phyloP scores from a whole-genome alignment of 169 alveolate species.

The Plasmodium inui region DNA sequence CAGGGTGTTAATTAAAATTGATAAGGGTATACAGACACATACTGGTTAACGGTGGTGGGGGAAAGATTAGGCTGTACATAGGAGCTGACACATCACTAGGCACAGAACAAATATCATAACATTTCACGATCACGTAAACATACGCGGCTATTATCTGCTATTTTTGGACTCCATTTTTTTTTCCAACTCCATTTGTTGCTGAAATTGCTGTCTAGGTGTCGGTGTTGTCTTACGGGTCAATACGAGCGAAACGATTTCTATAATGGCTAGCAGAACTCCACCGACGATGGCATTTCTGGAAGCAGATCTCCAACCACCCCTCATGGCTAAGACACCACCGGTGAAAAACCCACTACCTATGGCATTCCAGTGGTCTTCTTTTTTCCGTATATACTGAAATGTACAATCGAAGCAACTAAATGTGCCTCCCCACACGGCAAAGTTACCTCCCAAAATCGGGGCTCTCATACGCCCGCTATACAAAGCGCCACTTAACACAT shows the following conservation, averaged over 20 bases:
- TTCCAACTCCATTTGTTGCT: conserved; percentile 87
- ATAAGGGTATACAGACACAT: conserved; percentile 20
- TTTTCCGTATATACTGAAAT: conserved; percentile 91
- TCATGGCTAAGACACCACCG: conserved; percentile 94
- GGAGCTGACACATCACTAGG: neutral
- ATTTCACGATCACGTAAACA: neutral
- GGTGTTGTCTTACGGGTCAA: conserved; percentile 86
- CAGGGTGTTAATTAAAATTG: conserved; percentile 18
- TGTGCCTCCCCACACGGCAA: conserved; percentile 98
- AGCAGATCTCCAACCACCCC: conserved; percentile 91
- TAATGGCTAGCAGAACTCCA: conserved; percentile 90
- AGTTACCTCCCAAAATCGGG: conserved; percentile 95
- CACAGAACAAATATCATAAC: conserved; percentile 23
- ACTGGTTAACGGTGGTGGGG: neutral
- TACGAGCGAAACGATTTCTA: conserved; percentile 91
- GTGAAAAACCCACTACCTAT: conserved; percentile 94
- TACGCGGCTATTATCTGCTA: conserved; percentile 4
- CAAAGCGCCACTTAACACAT: conserved; percentile 92
- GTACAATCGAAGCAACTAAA: conserved; percentile 95
- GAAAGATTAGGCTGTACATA: neutral
- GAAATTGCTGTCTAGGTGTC: conserved; percentile 91
- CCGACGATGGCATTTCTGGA: conserved; percentile 93
- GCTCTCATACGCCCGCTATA: conserved; percentile 93
- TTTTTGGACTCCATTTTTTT: conserved; percentile 76
- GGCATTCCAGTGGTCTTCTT: conserved; percentile 97